A percentile compares a stretch with the other conserved stretches of the same genome.
Conservation (phyloP, 306 rosid genomes). For the Echinosophora koreensis region DNA sequence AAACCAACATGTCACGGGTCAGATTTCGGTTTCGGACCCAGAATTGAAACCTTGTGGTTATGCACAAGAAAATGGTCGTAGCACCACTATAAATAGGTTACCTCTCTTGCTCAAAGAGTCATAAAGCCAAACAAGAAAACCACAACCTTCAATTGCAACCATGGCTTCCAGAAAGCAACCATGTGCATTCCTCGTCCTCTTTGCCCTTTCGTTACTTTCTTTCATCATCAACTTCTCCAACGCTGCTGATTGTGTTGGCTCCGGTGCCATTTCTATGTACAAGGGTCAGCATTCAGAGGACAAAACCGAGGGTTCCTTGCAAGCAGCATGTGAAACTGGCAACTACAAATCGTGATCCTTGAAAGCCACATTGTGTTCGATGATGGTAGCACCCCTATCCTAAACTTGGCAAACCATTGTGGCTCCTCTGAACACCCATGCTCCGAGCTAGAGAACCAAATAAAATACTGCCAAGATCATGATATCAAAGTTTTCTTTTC, state of each 20-base stretch:
- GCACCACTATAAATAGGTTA: neutral
- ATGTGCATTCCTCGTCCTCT: neutral
- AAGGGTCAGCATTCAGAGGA: conserved; percentile 52
- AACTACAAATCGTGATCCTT: conserved; percentile 49
- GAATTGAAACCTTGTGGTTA: too few relatives aligned
- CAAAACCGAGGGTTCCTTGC: conserved; percentile 45
- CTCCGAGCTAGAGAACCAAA: neutral
- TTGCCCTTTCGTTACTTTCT: conserved; percentile 9
- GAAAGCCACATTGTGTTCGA: conserved; percentile 50
- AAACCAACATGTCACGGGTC: too few relatives aligned
- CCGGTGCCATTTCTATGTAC: conserved; percentile 47
- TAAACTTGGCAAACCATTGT: conserved; percentile 11
- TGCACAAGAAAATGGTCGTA: too few relatives aligned
- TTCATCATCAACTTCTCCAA: conserved; percentile 19
- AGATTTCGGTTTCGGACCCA: too few relatives aligned
- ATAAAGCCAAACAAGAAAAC: neutral
- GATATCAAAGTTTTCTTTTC: neutral
- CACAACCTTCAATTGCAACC: neutral
- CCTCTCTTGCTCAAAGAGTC: neutral
- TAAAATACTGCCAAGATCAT: neutral
- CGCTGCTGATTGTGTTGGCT: conserved; percentile 11
- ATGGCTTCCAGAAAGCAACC: neutral
- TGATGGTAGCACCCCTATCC: neutral
- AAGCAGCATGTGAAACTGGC: conserved; percentile 52
- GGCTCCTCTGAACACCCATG: neutral